Evolutionary conservation across 805 yeast species (phyloP), one percentile per base, ranked within the genome.

Genomic region (Yarrowia phangngaensis): DNA sequence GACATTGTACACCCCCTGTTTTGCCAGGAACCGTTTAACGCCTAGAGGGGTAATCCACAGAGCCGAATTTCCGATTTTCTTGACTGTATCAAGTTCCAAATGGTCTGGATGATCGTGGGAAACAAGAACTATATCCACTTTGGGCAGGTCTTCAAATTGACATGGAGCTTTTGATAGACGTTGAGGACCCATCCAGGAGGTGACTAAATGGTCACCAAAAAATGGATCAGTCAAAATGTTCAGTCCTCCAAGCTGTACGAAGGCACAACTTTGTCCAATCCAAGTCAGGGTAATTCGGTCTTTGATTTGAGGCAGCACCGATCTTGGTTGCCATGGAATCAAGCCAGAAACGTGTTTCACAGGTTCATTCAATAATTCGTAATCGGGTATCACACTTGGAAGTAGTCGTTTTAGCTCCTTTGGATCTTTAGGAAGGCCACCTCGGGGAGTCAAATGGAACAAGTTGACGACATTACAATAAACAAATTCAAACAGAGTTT

Each of bases 41-140:
- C 97, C 97, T 14, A 75, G 58, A 0, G 97, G 97, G 0, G 89
- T 95, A 8, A 90, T 73, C 97, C 97, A 90, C 1, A 76, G 70
- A 2, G 82, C 70, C 3, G 64, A 55, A 55, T 84, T 80, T 9
- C 84, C 81, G n/a, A 82, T 65, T 26, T 60, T 48, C 12, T 57
- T 57, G 12, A 80, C 75, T 8, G 84, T 69, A 22, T 71, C 77
- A 50, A 74, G 68, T 58, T 90, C 97, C 34, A 90, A 66, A 66
- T 90, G 97, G 64, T 90, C 97, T 1, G 97, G 97, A 60, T 90
- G 97, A 61, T 90, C 89, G 62, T 90, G 97, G 2, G 94, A 83
- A 0, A 90, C 95, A 15, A 90, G 60, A 1, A 87, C 80, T 50
- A 80, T 76, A 54, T 86, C 80, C 0, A 88, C 83, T 30, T 68